Conservation (phyloP, 176 grass and related monocot genomes). For the Microstegium vimineum region DNA sequence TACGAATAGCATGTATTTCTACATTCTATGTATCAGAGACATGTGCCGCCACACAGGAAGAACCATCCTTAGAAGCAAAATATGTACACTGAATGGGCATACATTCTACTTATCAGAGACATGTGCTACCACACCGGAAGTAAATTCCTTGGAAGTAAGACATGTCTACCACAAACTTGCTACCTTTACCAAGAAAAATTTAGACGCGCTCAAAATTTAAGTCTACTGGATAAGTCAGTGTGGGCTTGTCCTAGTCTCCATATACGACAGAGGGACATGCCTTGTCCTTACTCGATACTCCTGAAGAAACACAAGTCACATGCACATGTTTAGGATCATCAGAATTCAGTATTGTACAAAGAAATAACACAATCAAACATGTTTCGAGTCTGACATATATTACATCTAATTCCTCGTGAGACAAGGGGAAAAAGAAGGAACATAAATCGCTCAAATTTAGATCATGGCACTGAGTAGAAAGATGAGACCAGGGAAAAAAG, state of each 20-base stretch:
- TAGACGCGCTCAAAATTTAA: constrained; percentile 48
- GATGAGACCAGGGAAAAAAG: no score
- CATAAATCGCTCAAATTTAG: no score
- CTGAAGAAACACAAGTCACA: constrained; percentile 39
- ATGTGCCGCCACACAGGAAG: no score
- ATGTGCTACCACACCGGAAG: no score
- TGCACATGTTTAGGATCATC: neutral
- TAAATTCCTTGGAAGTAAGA: constrained; percentile 99
- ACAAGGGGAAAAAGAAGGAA: no score
- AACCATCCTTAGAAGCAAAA: no score
- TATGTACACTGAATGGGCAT: no score
- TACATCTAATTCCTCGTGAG: neutral
- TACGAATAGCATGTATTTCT: no score
- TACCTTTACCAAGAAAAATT: neutral
- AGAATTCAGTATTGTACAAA: neutral
- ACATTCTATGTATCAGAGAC: no score
- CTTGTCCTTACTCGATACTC: constrained; percentile 64
- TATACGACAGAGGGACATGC: constrained; percentile 61
- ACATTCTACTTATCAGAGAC: no score
- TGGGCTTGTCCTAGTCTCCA: constrained; percentile 73
- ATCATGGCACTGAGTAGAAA: no score
- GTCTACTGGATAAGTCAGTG: constrained; percentile 80
- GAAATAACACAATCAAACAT: neutral
- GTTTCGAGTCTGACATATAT: neutral
- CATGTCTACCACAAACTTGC: constrained; percentile 53